Conservation (phyloP, 495 filamentous ascomycete genomes). For the Penicillium pulvis region DNA sequence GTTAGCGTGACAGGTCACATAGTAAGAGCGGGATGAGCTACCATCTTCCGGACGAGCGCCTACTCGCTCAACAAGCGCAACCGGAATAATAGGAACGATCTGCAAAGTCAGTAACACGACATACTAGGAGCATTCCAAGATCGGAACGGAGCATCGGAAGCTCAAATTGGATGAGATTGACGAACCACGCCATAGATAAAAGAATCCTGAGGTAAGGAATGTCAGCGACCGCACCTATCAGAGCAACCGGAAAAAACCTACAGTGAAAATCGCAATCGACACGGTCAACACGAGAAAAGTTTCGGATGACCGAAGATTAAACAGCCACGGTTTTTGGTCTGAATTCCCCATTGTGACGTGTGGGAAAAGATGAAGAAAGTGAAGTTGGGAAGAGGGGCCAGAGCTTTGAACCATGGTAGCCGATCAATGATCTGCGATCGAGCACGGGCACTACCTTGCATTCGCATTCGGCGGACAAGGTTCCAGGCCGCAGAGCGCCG, state of each 20-base stretch:
- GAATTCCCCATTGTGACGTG: constrained; percentile 1
- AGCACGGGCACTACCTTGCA: not conserved
- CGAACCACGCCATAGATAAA: constrained; percentile 72
- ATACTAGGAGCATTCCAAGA: no score
- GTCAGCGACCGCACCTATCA: not conserved
- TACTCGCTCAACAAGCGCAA: constrained; percentile 60
- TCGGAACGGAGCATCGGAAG: constrained; percentile 23
- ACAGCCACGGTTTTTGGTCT: constrained; percentile 24
- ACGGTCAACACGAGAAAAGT: constrained; percentile 52
- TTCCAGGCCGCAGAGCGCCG: not conserved
- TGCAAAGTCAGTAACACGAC: constrained; percentile 17
- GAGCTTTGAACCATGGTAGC: constrained; percentile 10
- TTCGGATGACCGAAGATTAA: constrained; percentile 37
- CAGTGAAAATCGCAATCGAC: constrained; percentile 56
- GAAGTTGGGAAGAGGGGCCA: not conserved
- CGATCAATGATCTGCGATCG: not conserved
- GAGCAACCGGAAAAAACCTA: constrained; percentile 14
- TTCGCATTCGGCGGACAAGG: not conserved
- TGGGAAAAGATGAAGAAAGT: not conserved
- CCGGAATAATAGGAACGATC: constrained; percentile 80
- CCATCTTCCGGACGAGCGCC: constrained; percentile 58
- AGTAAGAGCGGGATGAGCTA: constrained; percentile 12
- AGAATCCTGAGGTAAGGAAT: constrained; percentile 53
- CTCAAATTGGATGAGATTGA: not conserved
- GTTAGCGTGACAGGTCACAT: constrained; percentile 5